These are phyloP conservation scores for Larix kaempferi DNA, from an alignment of 75 land plant genomes.

Conservation along the genomic window DNA sequence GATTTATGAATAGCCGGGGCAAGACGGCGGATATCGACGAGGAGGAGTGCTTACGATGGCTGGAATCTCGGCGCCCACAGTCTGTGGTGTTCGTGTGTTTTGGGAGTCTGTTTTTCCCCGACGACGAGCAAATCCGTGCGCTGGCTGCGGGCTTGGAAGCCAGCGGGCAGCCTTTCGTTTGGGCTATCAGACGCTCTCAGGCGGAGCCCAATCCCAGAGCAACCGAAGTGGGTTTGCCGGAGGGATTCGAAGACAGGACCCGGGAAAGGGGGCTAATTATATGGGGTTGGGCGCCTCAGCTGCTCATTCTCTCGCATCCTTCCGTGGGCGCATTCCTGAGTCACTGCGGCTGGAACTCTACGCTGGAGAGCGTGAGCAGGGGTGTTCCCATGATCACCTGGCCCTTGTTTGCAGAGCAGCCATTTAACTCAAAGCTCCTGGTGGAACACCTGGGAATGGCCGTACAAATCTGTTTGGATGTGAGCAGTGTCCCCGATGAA, in stretches of 20 bases:
- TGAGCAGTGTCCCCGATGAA: not conserved
- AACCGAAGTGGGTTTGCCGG: slow-evolving; percentile 5
- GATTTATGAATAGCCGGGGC: not conserved
- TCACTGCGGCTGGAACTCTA: slow-evolving; percentile 25
- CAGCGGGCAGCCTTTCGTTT: not conserved
- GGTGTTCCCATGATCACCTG: slow-evolving; percentile 7
- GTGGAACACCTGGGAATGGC: not conserved
- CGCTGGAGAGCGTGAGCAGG: slow-evolving; percentile 1
- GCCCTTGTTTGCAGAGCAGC: not conserved
- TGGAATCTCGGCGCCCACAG: not conserved
- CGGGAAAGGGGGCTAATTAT: slow-evolving; percentile 7
- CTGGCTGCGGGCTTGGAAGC: not conserved
- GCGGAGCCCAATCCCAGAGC: not conserved
- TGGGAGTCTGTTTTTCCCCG: not conserved
- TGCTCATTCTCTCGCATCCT: slow-evolving; percentile 9
- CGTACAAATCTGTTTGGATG: not conserved
- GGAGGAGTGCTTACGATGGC: slow-evolving; percentile 10
- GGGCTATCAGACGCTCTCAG: slow-evolving; percentile 9
- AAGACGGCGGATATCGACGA: not conserved
- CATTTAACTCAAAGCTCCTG: not conserved
- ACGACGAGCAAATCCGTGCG: not conserved
- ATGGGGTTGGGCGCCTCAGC: slow-evolving; percentile 19
- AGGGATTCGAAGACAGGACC: slow-evolving; percentile 8
- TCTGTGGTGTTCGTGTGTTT: not conserved
- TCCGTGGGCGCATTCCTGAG: slow-evolving; percentile 16